phyloP scores from a whole-genome alignment of 768 basidiomycete species.

The Hygrophorus pudorinus region DNA sequence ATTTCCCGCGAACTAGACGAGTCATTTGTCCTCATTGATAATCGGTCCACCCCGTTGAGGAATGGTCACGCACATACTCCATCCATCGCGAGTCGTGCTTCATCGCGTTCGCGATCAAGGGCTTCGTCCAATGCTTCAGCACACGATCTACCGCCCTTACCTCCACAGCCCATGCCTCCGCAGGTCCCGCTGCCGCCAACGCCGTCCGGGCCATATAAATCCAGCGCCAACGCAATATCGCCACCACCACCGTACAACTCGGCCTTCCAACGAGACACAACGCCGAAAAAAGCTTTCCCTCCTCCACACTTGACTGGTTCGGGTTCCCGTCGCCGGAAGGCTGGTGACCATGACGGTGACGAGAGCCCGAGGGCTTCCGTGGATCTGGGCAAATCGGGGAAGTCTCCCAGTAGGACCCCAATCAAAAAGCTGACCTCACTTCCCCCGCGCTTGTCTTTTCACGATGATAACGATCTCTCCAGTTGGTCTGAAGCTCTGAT shows the following conservation, averaged over 20 bases:
- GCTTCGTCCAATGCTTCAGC: slow-evolving; percentile 5
- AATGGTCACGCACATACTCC: slow-evolving; percentile 1
- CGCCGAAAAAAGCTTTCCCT: too few relatives aligned
- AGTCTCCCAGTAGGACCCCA: slow-evolving; percentile 1
- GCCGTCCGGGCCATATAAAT: too few relatives aligned
- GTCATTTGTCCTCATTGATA: neutral
- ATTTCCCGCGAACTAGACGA: neutral
- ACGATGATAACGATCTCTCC: slow-evolving; percentile 35
- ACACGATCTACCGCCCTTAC: slow-evolving; percentile 1
- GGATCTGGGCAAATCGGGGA: neutral
- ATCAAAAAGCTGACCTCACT: slow-evolving; percentile 20
- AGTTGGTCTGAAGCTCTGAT: slow-evolving; percentile 48
- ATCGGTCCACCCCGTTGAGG: neutral
- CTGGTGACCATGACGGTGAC: neutral
- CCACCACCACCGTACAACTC: too few relatives aligned
- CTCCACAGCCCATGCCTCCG: slow-evolving; percentile 1
- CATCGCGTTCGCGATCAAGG: slow-evolving; percentile 1
- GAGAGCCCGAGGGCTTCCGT: neutral
- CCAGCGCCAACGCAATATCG: too few relatives aligned
- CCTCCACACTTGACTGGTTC: too few relatives aligned
- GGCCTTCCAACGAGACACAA: too few relatives aligned
- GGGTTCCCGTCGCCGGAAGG: too few relatives aligned
- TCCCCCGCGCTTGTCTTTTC: slow-evolving; percentile 49
- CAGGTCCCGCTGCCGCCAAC: neutral
- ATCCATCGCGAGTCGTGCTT: slow-evolving; percentile 1